Evolutionary conservation across 192 early-diverging fungal genomes (phyloP), one percentile per base, ranked within the genome.

Genomic region (Rhizophlyctis rosea): DNA sequence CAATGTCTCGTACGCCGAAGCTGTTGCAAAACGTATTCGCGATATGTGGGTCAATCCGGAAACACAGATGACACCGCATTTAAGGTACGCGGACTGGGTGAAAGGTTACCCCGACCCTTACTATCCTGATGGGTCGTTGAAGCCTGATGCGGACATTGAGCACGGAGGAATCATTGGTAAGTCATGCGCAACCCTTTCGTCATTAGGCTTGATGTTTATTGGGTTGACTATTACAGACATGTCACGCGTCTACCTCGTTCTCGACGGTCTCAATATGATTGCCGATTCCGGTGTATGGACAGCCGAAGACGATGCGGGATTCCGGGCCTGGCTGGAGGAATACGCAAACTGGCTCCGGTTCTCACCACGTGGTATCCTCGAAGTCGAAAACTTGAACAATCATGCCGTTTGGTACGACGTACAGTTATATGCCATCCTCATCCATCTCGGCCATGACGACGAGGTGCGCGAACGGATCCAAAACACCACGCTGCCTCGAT

Each of bases 341-440:
- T 71, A 67, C 59, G 47, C 50, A 31, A 31, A 24, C 30, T 71
- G 69, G 69, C 56, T 71, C 2, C 57, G 44, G 23, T 54, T 57
- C 0, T 71, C 69, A 23, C 9, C 64, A 13, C 57, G 56, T 1
- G 69, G 47, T 4, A 18, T 28, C 25, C n/a, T 30, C 61, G 59
- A 67, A 61, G 4, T n/a, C 14, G 3, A 24, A 30, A 53, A n/a
- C 28, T 54, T 70, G 57, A 76, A 83, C 67, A 81, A 83, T 53
- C 83, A 82, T 33, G 83, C 81, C 61, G 78, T 81, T 13, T 81
- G 76, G 72, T 79, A 74, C 65, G 80, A 82, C 54, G 71, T 81
- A 3, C 84, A 86, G 44, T 29, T 67, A 27, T 51, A 74, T 33
- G 59, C 71, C 3, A 60, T 86, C 39, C 68, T 72, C 28, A 52